Conservation (phyloP, 306 rosid genomes). For the Quercus mongolica region DNA sequence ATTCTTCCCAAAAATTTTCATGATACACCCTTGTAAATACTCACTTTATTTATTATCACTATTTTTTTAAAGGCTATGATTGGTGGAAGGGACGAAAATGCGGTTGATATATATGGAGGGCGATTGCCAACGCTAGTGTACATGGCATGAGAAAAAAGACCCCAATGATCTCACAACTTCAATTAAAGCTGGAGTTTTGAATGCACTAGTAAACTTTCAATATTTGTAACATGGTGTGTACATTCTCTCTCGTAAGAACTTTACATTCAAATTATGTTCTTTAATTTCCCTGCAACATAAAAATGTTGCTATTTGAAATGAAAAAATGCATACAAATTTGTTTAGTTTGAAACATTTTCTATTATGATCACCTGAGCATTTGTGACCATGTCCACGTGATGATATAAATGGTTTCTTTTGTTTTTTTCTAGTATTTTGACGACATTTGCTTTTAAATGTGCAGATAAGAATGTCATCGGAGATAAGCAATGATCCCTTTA, state of each 20-base stretch:
- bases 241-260: too few relatives aligned
- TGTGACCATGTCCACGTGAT: neutral
- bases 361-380: too few relatives aligned
- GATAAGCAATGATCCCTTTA: slow-evolving; percentile 61
- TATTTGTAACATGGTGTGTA: neutral
- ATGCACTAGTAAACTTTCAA: slow-evolving; percentile 45
- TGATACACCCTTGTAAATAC: neutral
- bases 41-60: neutral
- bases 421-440: neutral
- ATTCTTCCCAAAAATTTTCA: neutral
- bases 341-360: too few relatives aligned
- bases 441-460: neutral
- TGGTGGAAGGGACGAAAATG: slow-evolving; percentile 46
- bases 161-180: slow-evolving; percentile 54
- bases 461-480: slow-evolving; percentile 66
- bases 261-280: too few relatives aligned
- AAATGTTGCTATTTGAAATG: too few relatives aligned
- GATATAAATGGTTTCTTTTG: too few relatives aligned
- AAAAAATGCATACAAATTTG: too few relatives aligned
- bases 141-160: slow-evolving; percentile 64
- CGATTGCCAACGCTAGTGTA: slow-evolving; percentile 54
- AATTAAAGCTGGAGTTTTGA: slow-evolving; percentile 65
- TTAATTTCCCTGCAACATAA: too few relatives aligned
- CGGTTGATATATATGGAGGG: slow-evolving; percentile 42
- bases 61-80: slow-evolving; percentile 36